A percentile compares a stretch with the other conserved stretches of the same genome.
Conservation (phyloP, 176 grass and related monocot genomes). For the Cymbopogon citratus region DNA sequence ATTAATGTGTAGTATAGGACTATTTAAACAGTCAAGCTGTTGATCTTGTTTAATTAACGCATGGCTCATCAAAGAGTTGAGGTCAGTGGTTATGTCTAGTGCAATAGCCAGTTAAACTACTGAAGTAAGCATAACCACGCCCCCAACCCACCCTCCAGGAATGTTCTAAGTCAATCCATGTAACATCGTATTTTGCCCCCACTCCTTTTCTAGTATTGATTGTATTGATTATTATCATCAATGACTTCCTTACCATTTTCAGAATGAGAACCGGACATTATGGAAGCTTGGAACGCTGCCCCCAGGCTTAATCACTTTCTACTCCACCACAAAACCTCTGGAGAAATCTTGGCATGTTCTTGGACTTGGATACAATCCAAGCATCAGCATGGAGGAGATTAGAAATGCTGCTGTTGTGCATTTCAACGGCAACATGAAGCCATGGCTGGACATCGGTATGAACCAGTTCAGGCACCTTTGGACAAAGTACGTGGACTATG, state of each 20-base stretch:
- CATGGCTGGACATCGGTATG: slow-evolving; percentile 98
- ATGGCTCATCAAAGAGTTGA: not conserved
- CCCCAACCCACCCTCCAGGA: not conserved
- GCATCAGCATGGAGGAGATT: slow-evolving; percentile 98
- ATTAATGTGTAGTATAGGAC: not conserved
- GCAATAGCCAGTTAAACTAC: not conserved
- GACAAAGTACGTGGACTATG: slow-evolving; percentile 91
- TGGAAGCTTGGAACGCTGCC: slow-evolving; percentile 95
- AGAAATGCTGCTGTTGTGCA: slow-evolving; percentile 92
- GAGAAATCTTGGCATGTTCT: slow-evolving; percentile 98
- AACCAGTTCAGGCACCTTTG: slow-evolving; percentile 85
- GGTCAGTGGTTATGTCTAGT: not conserved
- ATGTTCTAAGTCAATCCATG: slow-evolving; percentile 1
- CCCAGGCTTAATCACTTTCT: slow-evolving; percentile 93
- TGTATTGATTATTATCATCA: not conserved
- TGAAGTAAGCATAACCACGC: not conserved
- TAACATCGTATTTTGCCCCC: not conserved
- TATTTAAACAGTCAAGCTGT: not conserved
- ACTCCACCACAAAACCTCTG: slow-evolving; percentile 94
- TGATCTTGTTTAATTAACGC: not conserved
- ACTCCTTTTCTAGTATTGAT: not conserved
- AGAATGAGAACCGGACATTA: slow-evolving; percentile 90
- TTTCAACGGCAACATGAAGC: slow-evolving; percentile 99
- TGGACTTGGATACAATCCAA: slow-evolving; percentile 93
- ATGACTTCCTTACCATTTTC: slow-evolving; percentile 23